These are phyloP conservation scores for Tilletia indica DNA, from an alignment of 1,284 basidiomycete species.

Conservation along the genomic window DNA sequence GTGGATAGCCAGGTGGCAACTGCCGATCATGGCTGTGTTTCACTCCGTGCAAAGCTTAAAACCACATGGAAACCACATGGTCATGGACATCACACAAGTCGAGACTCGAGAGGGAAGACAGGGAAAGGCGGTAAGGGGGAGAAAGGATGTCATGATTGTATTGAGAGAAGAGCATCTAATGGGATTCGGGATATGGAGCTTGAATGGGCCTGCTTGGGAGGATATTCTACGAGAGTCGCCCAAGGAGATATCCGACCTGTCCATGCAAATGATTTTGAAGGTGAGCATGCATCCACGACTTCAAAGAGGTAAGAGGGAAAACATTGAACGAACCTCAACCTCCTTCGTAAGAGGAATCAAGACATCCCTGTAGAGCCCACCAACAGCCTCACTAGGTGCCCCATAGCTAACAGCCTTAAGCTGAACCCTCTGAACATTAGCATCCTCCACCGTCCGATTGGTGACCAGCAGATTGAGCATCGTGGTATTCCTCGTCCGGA, in stretches of 20 bases:
- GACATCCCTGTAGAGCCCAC: not conserved
- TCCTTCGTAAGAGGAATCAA: slow-evolving; percentile 2
- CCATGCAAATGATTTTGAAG: not conserved
- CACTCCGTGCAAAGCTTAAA: too few species aligned
- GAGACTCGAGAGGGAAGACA: too few species aligned
- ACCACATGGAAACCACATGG: too few species aligned
- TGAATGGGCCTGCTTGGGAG: too few species aligned
- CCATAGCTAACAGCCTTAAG: not conserved
- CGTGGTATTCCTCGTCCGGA: not conserved
- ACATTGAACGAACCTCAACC: not conserved
- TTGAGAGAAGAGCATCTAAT: too few species aligned
- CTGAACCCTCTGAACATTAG: not conserved
- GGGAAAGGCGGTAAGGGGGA: too few species aligned
- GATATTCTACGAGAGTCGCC: not conserved
- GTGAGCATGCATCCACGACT: not conserved
- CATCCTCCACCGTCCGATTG: slow-evolving; percentile 10
- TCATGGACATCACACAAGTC: too few species aligned
- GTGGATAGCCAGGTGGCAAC: too few species aligned
- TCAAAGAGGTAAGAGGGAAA: too few species aligned
- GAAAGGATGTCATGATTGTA: too few species aligned
- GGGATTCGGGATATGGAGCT: too few species aligned
- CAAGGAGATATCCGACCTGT: slow-evolving; percentile 4
- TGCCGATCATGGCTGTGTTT: too few species aligned
- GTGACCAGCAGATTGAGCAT: not conserved
- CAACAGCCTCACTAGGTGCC: not conserved